These are phyloP conservation scores for Tolypocladium tundrense DNA, from an alignment of 2,329 filamentous ascomycete species.

Conservation along the genomic window DNA sequence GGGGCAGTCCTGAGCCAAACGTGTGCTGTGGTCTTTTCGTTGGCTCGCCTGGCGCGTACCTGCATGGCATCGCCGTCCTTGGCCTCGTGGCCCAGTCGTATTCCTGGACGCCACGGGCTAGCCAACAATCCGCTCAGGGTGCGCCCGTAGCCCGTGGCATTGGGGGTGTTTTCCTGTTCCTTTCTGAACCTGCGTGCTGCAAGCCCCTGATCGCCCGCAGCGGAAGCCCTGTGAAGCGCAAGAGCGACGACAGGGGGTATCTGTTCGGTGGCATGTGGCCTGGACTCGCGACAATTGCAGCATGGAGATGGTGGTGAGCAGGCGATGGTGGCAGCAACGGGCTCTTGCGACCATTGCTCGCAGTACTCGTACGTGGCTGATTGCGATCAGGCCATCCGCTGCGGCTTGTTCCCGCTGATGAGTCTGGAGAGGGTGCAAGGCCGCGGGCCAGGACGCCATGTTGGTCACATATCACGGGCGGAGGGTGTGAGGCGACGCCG, in stretches of 20 bases:
- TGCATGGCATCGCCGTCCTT: neutral
- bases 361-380: neutral
- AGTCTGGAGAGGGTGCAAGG: neutral
- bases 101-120: neutral
- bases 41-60: neutral
- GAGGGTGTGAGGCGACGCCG: neutral
- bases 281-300: neutral
- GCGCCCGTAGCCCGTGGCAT: neutral
- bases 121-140: neutral
- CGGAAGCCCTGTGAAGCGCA: neutral
- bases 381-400: neutral
- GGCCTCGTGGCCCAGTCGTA: neutral
- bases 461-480: neutral
- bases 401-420: neutral
- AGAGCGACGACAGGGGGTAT: neutral
- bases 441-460: neutral
- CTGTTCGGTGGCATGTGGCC: neutral
- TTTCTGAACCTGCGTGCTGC: neutral
- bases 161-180: neutral
- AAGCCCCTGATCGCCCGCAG: slow-evolving; percentile 3
- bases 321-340: neutral
- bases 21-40: neutral
- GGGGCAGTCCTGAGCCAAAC: neutral
- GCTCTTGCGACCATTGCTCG: neutral
- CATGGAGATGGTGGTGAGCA: neutral